phyloP scores from a whole-genome alignment of 192 early-diverging fungal genomes.

The Allomyces macrogynus region DNA sequence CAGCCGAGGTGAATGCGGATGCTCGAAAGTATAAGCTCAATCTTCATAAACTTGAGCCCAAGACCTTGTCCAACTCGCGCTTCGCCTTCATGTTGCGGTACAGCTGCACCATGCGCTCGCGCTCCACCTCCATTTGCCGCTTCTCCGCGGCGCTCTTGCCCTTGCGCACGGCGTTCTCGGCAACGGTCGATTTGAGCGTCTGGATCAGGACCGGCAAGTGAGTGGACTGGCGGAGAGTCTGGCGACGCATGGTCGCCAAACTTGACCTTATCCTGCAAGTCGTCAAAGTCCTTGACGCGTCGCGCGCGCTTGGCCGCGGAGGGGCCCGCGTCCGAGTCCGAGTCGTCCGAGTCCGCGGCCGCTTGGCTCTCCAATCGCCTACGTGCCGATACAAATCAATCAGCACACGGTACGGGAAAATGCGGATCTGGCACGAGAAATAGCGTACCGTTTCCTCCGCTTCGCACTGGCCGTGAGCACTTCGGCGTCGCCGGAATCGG shows the following conservation, averaged over 20 bases:
- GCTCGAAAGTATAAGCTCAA: too few species aligned
- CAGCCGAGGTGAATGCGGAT: too few species aligned
- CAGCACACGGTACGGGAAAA: too few species aligned
- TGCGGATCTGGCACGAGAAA: too few species aligned
- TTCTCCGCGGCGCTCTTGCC: conserved; percentile 22
- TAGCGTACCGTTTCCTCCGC: neutral
- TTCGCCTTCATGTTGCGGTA: conserved; percentile 32
- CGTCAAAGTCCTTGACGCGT: conserved; percentile 17
- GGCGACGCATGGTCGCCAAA: conserved; percentile 20
- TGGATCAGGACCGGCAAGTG: neutral
- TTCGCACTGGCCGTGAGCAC: neutral
- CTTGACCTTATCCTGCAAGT: conserved; percentile 26
- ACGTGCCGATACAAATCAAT: neutral
- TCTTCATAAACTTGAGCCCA: neutral
- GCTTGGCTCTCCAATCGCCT: neutral
- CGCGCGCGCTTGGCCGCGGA: neutral
- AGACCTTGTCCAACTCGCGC: conserved; percentile 6
- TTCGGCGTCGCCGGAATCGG: neutral
- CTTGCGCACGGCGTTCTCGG: conserved; percentile 17
- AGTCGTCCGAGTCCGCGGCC: neutral
- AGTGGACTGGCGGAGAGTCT: conserved; percentile 1
- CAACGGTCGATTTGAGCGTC: conserved; percentile 10
- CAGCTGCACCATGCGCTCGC: conserved; percentile 21
- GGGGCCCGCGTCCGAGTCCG: neutral
- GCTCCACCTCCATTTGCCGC: conserved; percentile 25